These are phyloP conservation scores for Fraxinus dipetala DNA, from an alignment of 305 asterid species.

Conservation along the genomic window DNA sequence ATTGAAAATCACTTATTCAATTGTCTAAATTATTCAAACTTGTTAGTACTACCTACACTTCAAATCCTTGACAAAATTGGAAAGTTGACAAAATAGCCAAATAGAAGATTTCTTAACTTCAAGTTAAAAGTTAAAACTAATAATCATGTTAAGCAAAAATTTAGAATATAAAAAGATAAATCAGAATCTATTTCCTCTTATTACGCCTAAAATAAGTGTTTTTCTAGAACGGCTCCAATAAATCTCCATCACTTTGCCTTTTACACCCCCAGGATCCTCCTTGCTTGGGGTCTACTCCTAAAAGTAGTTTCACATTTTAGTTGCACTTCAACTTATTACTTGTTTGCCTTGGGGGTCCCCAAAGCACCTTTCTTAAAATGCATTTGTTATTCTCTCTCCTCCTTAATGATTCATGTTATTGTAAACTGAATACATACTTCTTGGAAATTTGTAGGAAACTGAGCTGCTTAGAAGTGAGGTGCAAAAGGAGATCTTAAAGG, in stretches of 20 bases:
- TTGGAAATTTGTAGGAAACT: conserved; percentile 37
- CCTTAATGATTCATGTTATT: not conserved
- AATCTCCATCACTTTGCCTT: not conserved
- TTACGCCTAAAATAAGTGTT: not conserved
- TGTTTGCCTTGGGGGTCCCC: not conserved
- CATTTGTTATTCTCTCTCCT: not conserved
- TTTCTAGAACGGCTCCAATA: not conserved
- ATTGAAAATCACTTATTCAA: not conserved
- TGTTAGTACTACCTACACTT: not conserved
- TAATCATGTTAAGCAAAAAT: not conserved
- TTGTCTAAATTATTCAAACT: not conserved
- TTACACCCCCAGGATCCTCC: not conserved
- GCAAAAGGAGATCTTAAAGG: conserved; percentile 34
- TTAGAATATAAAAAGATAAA: not conserved
- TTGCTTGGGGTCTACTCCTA: not conserved
- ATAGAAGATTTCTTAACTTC: not conserved
- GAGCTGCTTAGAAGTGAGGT: conserved; percentile 45
- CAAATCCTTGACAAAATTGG: not conserved
- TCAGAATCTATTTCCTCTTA: not conserved
- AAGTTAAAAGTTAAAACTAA: not conserved
- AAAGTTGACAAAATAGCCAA: not conserved
- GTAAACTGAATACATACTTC: conserved; percentile 6
- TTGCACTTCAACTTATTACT: not conserved
- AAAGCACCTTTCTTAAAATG: not conserved
- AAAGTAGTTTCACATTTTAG: not conserved